Evolutionary conservation across 331 rosid genomes (phyloP).

Genomic region (Rhamnella rubrinervis): DNA sequence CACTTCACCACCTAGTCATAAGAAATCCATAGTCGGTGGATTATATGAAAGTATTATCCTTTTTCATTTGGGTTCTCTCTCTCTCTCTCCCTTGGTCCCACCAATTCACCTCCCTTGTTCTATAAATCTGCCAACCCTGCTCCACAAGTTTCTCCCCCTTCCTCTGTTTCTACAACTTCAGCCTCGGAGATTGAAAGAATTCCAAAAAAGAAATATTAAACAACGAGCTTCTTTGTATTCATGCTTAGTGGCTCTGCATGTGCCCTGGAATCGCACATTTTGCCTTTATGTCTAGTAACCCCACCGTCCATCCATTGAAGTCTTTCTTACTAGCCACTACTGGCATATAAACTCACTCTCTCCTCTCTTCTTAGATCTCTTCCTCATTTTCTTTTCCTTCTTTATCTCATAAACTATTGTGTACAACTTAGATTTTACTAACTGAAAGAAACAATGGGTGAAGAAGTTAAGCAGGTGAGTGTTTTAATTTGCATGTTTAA

Average conservation of each 20-base stretch:
- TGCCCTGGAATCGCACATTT: slow-evolving; percentile 54
- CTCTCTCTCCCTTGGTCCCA: slow-evolving; percentile 7
- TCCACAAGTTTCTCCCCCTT: slow-evolving; percentile 32
- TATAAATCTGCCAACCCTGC: slow-evolving; percentile 58
- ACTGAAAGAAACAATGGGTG: slow-evolving; percentile 55
- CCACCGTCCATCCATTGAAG: slow-evolving; percentile 38
- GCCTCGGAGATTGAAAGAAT: slow-evolving; percentile 38
- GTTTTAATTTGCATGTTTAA: slow-evolving; percentile 2
- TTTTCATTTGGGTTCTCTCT: no score
- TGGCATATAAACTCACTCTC: slow-evolving; percentile 37
- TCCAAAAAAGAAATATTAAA: slow-evolving; percentile 41
- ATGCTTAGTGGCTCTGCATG: slow-evolving; percentile 63
- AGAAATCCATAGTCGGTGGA: slow-evolving; percentile 42
- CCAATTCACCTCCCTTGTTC: slow-evolving; percentile 23
- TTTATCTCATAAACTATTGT: neutral
- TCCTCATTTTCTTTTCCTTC: slow-evolving; percentile 5
- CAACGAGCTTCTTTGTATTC: slow-evolving; percentile 28
- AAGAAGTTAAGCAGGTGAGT: slow-evolving; percentile 66
- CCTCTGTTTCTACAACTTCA: slow-evolving; percentile 23
- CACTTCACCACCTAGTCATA: slow-evolving; percentile 50
- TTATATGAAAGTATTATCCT: slow-evolving; percentile 25
- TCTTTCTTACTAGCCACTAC: slow-evolving; percentile 1
- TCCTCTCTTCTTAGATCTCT: slow-evolving; percentile 15
- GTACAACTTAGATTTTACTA: slow-evolving; percentile 12
- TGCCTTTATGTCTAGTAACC: slow-evolving; percentile 33